phyloP scores from a whole-genome alignment of 495 filamentous ascomycete species.

The Neurospora sp. region DNA sequence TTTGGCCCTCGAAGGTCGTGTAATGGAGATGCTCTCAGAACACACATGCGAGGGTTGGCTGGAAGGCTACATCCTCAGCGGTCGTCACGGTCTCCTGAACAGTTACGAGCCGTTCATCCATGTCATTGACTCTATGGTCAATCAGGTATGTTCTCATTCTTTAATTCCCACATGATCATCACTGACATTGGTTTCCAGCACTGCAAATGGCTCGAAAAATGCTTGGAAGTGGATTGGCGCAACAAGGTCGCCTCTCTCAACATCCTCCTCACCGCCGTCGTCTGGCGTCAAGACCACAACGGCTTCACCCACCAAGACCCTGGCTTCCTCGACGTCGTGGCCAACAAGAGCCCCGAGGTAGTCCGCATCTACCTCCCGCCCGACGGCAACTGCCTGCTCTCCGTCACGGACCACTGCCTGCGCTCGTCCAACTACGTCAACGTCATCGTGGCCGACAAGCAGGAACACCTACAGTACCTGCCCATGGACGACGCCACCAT shows the following conservation, averaged over 20 bases:
- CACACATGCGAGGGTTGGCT: constrained; percentile 71
- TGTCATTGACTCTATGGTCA: constrained; percentile 71
- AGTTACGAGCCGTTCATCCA: constrained; percentile 73
- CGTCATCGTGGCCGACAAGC: constrained; percentile 66
- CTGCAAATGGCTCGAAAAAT: constrained; percentile 75
- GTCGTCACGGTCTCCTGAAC: constrained; percentile 63
- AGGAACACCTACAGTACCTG: constrained; percentile 63
- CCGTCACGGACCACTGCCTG: constrained; percentile 59
- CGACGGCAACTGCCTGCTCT: constrained; percentile 63
- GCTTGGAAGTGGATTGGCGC: constrained; percentile 60
- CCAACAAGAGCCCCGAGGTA: constrained; percentile 65
- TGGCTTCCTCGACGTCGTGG: constrained; percentile 64
- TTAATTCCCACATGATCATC: background rate
- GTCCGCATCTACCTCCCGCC: constrained; percentile 70
- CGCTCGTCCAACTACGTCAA: constrained; percentile 65
- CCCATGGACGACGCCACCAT: constrained; percentile 55
- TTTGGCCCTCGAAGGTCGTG: constrained; percentile 49
- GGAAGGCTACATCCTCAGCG: constrained; percentile 62
- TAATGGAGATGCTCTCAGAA: constrained; percentile 71
- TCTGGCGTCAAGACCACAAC: constrained; percentile 73
- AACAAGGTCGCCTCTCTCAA: constrained; percentile 58
- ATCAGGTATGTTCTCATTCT: constrained; percentile 32
- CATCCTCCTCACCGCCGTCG: constrained; percentile 63
- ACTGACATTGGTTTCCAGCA: constrained; percentile 34
- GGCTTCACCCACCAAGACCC: constrained; percentile 73